A percentile compares a stretch with the other conserved stretches of the same genome.
Conservation (phyloP, 176 grass and related monocot genomes). For the Elymus sibiricus region DNA sequence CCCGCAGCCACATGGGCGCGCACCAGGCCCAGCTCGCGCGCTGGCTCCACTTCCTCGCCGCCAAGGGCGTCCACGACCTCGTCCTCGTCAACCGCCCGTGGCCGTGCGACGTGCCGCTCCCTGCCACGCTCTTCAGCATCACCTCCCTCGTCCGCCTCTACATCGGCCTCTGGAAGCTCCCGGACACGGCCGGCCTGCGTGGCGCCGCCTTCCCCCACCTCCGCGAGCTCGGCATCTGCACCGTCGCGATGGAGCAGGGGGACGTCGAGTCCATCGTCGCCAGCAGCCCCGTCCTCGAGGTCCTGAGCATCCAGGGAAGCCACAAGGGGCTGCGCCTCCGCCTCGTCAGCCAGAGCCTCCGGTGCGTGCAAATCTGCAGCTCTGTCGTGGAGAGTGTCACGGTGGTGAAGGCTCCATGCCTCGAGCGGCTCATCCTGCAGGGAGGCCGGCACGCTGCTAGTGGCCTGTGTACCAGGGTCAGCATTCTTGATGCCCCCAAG, state of each 20-base stretch:
- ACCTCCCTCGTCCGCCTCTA: no score
- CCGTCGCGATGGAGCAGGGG: no score
- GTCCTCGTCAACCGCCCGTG: no score
- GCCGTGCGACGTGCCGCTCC: no score
- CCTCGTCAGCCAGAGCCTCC: not conserved
- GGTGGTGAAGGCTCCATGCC: not conserved
- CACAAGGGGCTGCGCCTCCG: not conserved
- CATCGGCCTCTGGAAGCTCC: no score
- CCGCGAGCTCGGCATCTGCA: no score
- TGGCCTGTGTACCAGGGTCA: not conserved
- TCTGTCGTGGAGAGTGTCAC: not conserved
- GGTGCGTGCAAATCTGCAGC: not conserved
- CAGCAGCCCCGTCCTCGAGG: not conserved
- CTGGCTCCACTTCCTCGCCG: not conserved
- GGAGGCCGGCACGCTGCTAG: not conserved
- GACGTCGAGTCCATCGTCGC: no score
- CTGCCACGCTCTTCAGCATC: no score
- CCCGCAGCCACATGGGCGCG: not conserved
- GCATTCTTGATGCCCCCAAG: slow-evolving; percentile 1
- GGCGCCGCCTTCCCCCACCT: no score
- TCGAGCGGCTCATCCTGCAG: slow-evolving; percentile 1
- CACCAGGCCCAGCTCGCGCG: not conserved
- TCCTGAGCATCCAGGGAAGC: not conserved
- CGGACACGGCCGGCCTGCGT: no score
- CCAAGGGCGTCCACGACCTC: no score